Percentiles rank a stretch among this genome's conserved stretches.
Evolutionary conservation across 345 rosid genomes (phyloP).

Genomic region (Lumnitzera littorea): DNA sequence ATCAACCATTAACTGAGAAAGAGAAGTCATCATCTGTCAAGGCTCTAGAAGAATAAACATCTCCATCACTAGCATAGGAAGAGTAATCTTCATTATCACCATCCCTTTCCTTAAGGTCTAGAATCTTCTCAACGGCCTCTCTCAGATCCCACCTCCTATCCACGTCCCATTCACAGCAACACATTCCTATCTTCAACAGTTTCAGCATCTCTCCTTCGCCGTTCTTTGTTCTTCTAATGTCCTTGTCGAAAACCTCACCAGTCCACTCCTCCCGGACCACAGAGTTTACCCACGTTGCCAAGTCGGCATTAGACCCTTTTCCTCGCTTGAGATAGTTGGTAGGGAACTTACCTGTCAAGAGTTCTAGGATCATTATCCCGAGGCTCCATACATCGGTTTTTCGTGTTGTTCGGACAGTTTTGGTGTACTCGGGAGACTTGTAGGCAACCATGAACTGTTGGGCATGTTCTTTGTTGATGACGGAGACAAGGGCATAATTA

Average conservation of each 20-base stretch:
- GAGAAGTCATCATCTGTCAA: conserved; percentile 51
- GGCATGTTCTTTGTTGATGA: conserved; percentile 56
- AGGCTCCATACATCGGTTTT: conserved; percentile 87
- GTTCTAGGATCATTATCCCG: conserved; percentile 75
- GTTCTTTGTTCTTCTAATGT: conserved; percentile 51
- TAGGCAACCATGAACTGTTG: conserved; percentile 65
- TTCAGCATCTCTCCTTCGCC: conserved; percentile 71
- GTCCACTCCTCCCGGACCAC: conserved; percentile 80
- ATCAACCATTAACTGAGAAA: conserved; percentile 23
- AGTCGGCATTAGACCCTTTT: conserved; percentile 39
- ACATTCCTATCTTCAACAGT: conserved; percentile 76
- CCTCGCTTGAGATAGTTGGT: conserved; percentile 63
- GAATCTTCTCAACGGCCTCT: conserved; percentile 49
- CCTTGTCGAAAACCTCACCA: conserved; percentile 69
- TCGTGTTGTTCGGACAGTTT: conserved; percentile 31
- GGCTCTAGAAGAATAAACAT: conserved; percentile 45
- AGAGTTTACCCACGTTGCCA: conserved; percentile 73
- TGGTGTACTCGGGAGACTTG: conserved; percentile 72
- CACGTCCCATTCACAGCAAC: conserved; percentile 69
- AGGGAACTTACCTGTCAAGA: conserved; percentile 78
- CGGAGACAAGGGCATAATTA: conserved; percentile 54
- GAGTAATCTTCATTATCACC: conserved; percentile 41
- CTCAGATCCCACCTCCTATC: conserved; percentile 65
- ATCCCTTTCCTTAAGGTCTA: conserved; percentile 47
- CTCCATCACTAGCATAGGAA: conserved; percentile 54